Base-by-base conservation (phyloP, 106 monocot genomes). In the Acorus calamus region DNA sequence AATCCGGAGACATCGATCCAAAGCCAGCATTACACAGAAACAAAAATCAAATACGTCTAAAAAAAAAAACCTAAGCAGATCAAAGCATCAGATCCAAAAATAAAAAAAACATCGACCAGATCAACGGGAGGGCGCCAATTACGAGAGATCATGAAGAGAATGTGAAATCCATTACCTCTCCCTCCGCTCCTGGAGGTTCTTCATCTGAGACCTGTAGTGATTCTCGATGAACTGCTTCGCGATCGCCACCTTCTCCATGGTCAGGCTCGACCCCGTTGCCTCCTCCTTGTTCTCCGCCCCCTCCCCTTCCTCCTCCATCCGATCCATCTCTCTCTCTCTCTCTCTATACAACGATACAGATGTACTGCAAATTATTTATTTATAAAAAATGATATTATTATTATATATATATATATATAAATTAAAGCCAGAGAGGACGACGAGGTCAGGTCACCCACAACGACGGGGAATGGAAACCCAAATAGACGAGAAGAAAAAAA, bases 171-270 rank as follows among this genome's bases (percentile, higher is more conserved):
- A 28, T 28, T 28, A 86, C 86, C 86, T 79, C 67, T 87, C 83
- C 69, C 77, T 87, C 51, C 87, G 68, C 66, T 83, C 87, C 72
- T 83, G 77, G 65, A 87, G 64, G 74, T 83, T 87, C 87, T 87
- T 87, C 83, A 62, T 80, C 74, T 87, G 87, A 44, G 77, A 41
- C 28, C 80, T 56, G 83, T 83, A 87, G 75, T 87, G 87, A 64
- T 83, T 87, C 83, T 87, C 87, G 69, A 87, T 87, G 75, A 72
- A 87, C 66, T 80, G 57, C 74, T 87, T 87, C 48, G 87, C 87
- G 2, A 83, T 83, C 2, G 83, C 87, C 53, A 87, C 87, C 55
- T 80, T 59, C 75, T 87, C 83, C 87, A 80, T 87, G 28, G 87
- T 87, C 46, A 83, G 68, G 50, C 76, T 80, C 49, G 87, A 83